Conservation (phyloP, 1,139 yeast genomes). For the Nadsonia starkeyi-henricii region DNA sequence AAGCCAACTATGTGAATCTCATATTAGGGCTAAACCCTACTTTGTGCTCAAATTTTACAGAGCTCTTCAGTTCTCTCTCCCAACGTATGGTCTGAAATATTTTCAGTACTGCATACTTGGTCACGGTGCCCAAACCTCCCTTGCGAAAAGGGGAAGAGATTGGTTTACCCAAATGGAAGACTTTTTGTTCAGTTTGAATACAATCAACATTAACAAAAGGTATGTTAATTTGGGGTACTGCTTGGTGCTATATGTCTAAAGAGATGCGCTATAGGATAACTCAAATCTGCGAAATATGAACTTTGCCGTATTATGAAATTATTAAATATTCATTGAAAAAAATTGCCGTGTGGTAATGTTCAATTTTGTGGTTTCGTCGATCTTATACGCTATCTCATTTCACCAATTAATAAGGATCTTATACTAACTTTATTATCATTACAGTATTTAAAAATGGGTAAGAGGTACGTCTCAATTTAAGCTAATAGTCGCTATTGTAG, state of each 20-base stretch:
- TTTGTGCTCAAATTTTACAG: background rate
- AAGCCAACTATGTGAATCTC: too few species aligned
- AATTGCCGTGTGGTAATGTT: too few species aligned
- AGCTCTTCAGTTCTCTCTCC: background rate
- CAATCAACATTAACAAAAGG: background rate
- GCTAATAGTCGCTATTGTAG: too few species aligned
- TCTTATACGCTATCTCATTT: too few species aligned
- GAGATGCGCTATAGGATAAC: too few species aligned
- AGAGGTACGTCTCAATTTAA: conserved; percentile 22
- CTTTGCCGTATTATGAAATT: too few species aligned
- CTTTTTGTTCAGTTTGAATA: background rate
- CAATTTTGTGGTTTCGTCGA: too few species aligned
- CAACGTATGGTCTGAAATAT: background rate
- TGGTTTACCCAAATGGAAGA: background rate
- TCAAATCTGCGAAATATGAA: too few species aligned
- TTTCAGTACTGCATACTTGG: background rate
- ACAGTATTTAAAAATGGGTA: conserved; percentile 52
- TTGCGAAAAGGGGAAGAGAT: background rate
- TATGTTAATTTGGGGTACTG: background rate
- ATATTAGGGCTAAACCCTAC: background rate
- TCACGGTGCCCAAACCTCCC: background rate
- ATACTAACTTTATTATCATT: conserved; percentile 2
- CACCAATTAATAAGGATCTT: background rate
- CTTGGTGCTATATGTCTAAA: background rate
- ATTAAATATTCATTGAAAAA: too few species aligned